A percentile compares a stretch with the other conserved stretches of the same genome.
phyloP scores from a whole-genome alignment of 164 flowering plant genomes.

The Cinnamomum micranthum region DNA sequence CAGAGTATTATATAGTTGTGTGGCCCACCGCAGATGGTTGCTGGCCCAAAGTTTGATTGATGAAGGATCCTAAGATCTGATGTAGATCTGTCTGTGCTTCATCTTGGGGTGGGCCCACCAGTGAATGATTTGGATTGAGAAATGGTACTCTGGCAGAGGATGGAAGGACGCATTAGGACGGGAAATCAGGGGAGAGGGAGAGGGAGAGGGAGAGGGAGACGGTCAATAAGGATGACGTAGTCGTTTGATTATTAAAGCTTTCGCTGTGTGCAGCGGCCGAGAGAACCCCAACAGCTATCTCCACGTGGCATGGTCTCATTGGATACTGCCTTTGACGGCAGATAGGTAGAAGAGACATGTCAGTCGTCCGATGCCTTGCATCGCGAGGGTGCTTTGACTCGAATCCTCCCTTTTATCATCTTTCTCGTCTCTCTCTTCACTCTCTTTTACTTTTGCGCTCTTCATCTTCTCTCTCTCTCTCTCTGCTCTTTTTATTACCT shows the following conservation, averaged over 20 bases:
- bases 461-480: neutral
- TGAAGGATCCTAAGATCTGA: too few species aligned
- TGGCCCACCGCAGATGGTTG: too few species aligned
- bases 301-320: constrained; percentile 5
- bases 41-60: too few species aligned
- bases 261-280: neutral
- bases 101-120: too few species aligned
- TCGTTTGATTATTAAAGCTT: neutral
- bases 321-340: constrained; percentile 4
- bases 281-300: neutral
- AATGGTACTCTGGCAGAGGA: neutral
- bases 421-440: neutral
- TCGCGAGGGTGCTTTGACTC: constrained; percentile 24
- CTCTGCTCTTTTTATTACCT: neutral
- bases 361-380: constrained; percentile 17
- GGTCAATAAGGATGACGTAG: neutral
- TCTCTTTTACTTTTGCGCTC: constrained; percentile 6
- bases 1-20: too few species aligned
- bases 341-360: constrained; percentile 19
- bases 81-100: too few species aligned
- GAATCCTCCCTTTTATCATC: constrained; percentile 6
- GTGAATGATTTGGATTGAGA: too few species aligned
- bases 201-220: neutral
- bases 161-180: neutral
- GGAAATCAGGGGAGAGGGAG: neutral